Percentiles rank a stretch among this genome's conserved stretches.
Evolutionary conservation across 1,284 basidiomycete species (phyloP).

Genomic region (Wallemia mellicola): DNA sequence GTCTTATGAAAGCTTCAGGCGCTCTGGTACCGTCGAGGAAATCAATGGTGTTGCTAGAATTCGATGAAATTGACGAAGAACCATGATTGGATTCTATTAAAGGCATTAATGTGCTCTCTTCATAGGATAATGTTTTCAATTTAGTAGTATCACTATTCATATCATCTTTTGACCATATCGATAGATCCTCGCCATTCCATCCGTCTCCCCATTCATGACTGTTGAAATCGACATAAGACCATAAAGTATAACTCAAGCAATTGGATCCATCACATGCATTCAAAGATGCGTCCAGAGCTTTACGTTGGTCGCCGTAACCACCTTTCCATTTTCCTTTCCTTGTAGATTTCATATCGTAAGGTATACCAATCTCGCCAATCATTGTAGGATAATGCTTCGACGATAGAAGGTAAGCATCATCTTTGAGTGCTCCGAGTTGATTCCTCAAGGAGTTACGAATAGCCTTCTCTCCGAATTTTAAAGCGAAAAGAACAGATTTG

Average conservation of each 20-base stretch:
- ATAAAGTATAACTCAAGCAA: not conserved
- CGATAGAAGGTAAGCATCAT: slow-evolving; percentile 31
- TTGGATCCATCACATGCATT: not conserved
- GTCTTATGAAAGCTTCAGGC: not conserved
- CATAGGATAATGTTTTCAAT: no score
- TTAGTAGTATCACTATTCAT: not conserved
- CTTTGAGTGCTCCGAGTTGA: slow-evolving; percentile 51
- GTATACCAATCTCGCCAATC: slow-evolving; percentile 84
- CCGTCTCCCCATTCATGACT: not conserved
- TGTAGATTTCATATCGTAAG: slow-evolving; percentile 68
- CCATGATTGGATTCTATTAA: no score
- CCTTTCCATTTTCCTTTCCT: slow-evolving; percentile 27
- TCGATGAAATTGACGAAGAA: no score
- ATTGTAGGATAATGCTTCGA: slow-evolving; percentile 49
- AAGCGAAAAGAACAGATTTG: slow-evolving; percentile 21
- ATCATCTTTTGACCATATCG: not conserved
- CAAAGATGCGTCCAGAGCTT: not conserved
- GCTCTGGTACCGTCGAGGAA: not conserved
- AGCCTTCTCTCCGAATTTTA: slow-evolving; percentile 39
- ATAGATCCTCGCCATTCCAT: slow-evolving; percentile 1
- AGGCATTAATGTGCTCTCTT: no score
- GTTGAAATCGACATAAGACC: not conserved
- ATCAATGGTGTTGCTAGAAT: not conserved
- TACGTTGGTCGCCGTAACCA: not conserved
- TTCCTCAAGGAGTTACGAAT: slow-evolving; percentile 57